Conservation (phyloP, 129 eudicot species). For the Dittrichia graveolens region DNA sequence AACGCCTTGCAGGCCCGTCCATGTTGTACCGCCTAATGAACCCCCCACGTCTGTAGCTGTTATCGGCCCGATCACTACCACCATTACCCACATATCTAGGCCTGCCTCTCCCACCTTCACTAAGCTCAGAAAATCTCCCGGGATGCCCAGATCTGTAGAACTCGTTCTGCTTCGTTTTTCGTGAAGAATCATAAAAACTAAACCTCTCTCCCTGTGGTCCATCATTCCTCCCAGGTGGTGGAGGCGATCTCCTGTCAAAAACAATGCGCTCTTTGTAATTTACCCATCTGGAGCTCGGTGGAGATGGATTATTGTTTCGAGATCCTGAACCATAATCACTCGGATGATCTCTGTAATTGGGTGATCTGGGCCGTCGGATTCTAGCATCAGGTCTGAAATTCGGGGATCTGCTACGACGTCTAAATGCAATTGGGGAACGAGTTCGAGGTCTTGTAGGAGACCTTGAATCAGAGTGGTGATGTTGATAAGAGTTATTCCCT, state of each 20-base stretch:
- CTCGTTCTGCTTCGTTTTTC: slow-evolving; percentile 40
- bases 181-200: slow-evolving; percentile 25
- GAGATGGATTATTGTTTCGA: slow-evolving; percentile 37
- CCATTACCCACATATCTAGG: slow-evolving; percentile 32
- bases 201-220: slow-evolving; percentile 35
- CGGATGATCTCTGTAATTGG: slow-evolving; percentile 29
- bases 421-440: slow-evolving; percentile 42
- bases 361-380: slow-evolving; percentile 38
- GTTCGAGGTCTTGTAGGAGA: slow-evolving; percentile 48
- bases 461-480: slow-evolving; percentile 32
- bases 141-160: slow-evolving; percentile 36
- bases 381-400: slow-evolving; percentile 36
- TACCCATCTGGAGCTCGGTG: slow-evolving; percentile 36
- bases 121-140: slow-evolving; percentile 38
- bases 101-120: slow-evolving; percentile 36
- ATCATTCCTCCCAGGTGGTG: slow-evolving; percentile 32
- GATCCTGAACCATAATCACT: slow-evolving; percentile 34
- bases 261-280: slow-evolving; percentile 33
- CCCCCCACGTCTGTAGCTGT: slow-evolving; percentile 34
- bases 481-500: slow-evolving; percentile 19
- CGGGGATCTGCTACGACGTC: slow-evolving; percentile 48
- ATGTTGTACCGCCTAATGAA: slow-evolving; percentile 30
- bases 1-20: slow-evolving; percentile 28
- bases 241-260: slow-evolving; percentile 41
- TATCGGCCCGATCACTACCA: slow-evolving; percentile 29